Percentiles rank a stretch among this genome's conserved stretches.
These are phyloP conservation scores for Suhomyces terraborum DNA, from an alignment of 1,139 yeast genomes.

Conservation along the genomic window DNA sequence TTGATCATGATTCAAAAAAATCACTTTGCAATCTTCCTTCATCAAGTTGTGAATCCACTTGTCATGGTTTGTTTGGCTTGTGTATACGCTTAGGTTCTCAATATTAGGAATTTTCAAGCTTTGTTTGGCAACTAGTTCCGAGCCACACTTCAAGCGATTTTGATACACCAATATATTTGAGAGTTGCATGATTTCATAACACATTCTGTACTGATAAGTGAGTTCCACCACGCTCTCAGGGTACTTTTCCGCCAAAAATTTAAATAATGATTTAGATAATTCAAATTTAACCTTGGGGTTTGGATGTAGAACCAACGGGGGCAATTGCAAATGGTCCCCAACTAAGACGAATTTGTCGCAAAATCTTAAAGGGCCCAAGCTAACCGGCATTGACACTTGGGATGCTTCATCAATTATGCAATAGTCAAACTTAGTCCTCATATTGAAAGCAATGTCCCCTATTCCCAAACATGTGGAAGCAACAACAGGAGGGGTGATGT, in stretches of 20 bases:
- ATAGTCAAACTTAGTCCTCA: constrained; percentile 72
- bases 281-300: constrained; percentile 59
- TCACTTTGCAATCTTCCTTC: constrained; percentile 51
- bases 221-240: constrained; percentile 75
- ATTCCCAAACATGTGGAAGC: constrained; percentile 90
- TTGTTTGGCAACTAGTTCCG: constrained; percentile 60
- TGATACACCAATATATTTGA: constrained; percentile 80
- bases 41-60: constrained; percentile 39
- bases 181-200: constrained; percentile 79
- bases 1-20: constrained; percentile 77
- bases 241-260: constrained; percentile 64
- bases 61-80: constrained; percentile 13
- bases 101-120: constrained; percentile 49
- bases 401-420: constrained; percentile 97
- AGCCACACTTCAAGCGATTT: constrained; percentile 77
- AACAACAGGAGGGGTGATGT: constrained; percentile 67
- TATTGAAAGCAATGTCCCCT: constrained; percentile 58
- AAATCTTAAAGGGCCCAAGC: constrained; percentile 81
- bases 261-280: constrained; percentile 77
- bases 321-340: constrained; percentile 92
- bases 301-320: constrained; percentile 74
- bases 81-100: constrained; percentile 15
- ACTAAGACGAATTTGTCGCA: constrained; percentile 83
- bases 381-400: constrained; percentile 87
- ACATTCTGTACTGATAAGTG: constrained; percentile 89